Base-by-base conservation (phyloP, 2,329 filamentous ascomycete species). In the Neopestalotiopsis clavispora region DNA sequence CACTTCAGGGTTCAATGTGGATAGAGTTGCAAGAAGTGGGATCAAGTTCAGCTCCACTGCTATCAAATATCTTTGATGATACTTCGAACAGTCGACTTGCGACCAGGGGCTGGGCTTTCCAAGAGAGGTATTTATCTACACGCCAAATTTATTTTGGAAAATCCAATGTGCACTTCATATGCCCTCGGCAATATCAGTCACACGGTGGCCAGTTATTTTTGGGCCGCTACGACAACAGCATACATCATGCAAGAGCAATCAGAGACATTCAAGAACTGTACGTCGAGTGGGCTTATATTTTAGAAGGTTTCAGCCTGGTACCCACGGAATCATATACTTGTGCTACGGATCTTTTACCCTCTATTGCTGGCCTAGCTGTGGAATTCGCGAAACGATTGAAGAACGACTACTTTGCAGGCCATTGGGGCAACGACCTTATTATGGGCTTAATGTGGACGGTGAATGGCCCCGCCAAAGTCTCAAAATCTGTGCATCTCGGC, bases 331-430 rank as follows among this genome's bases (percentile, higher is more conserved):
- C 62, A 13, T 65, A 52, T 40, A 65, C 62, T 56, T 23, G 17
- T 30, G 62, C 62, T 1, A 65, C 62, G 1, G 62, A 65, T 38
- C 42, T 56, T 1, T 52, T 65, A 13, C 62, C 62, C n/a, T 56
- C 62, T n/a, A 4, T 65, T 3, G 34, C 62, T 65, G 62, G 62
- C 40, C 2, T 65, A 1, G 62, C 62, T 0, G 42, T 9, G 4
- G n/a, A 30, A 6, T 65, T 56, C 1, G 62, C 20, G 0, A 52
- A 40, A 65, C 42, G 38, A 13, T 13, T 65, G 2, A 30, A 56
- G 40, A 42, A 65, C 14, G 62, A 65, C 12, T 65, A 65, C 23
- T 56, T 49, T 52, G 62, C 62, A 17, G 62, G 62, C 40, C 62
- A 65, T 10, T 65, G 62, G 62, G 62, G 62, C 2, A 23, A 65